Evolutionary conservation across 169 alveolate genomes (phyloP), one percentile per base, ranked within the genome.

Genomic region (Plasmodium adleri): DNA sequence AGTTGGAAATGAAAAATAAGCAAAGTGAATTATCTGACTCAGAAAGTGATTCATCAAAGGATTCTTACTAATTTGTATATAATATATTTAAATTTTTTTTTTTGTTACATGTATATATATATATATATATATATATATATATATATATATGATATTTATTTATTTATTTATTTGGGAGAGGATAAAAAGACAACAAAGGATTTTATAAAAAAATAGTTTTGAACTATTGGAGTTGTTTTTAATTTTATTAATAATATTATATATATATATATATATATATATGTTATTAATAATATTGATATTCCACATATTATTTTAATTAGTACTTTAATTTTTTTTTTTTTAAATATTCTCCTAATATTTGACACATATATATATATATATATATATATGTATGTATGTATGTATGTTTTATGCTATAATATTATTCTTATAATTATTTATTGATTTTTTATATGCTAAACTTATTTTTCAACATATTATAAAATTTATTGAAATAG

Each of bases 31-130:
- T 20, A 58, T 63, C 80, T 6, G 91, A 66, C 24, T 54, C 85
- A 13, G 91, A 83, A 56, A 83, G 91, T 60, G 83, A 70, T 32
- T 83, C 85, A 32, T 83, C 91, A 28, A 70, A 83, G 52, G 91
- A 83, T 47, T 83, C 91, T 9, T 83, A 83, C 28, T 83, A 83
- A 49, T 13, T 9, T 2, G 62, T 5, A 15, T 13, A 43, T 83
- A 83, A 49, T 13, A 17, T 2, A 47, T 5, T 9, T 13, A 43
- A 20, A 32, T 7, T 13, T n/a, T 24, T 32, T 43, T 58, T 39
- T 59, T 58, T 2, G 17, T 8, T 13, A 66, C 58, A 17, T 13
- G 3, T 66, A 66, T 13, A 66, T 32, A 17, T 10, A 24, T 12
- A n/a, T n/a, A n/a, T n/a, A 66, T 3, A 26, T 32, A 32, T 32